phyloP scores from a whole-genome alignment of 2,329 filamentous ascomycete genomes.

The Phoma sp. region DNA sequence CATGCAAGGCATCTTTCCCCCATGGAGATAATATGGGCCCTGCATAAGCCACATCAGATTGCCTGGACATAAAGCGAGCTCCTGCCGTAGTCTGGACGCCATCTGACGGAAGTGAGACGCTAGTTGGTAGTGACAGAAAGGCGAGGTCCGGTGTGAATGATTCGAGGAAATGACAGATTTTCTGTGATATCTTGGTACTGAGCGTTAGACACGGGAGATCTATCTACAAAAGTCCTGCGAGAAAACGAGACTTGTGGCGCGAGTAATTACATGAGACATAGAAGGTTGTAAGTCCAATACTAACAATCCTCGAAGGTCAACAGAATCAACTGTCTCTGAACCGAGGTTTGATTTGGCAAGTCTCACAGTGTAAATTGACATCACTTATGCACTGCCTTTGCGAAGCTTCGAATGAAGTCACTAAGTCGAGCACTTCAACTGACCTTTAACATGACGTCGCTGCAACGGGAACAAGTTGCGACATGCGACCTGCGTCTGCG shows the following conservation, averaged over 20 bases:
- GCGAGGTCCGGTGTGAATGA: constrained; percentile 7
- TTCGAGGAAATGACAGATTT: background rate
- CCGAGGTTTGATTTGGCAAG: too few relatives aligned
- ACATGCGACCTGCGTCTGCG: background rate
- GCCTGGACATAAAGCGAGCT: background rate
- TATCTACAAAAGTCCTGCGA: background rate
- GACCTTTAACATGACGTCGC: constrained; percentile 10
- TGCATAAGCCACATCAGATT: constrained; percentile 3
- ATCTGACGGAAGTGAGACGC: constrained; percentile 3
- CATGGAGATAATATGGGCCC: constrained; percentile 8
- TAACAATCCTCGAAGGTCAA: too few relatives aligned
- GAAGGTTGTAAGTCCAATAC: background rate
- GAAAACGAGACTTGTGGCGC: background rate
- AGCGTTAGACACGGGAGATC: constrained; percentile 2
- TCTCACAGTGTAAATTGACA: too few relatives aligned
- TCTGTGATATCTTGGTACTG: background rate
- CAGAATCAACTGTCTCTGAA: too few relatives aligned
- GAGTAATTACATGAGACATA: background rate
- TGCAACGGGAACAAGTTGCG: background rate
- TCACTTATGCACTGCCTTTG: too few relatives aligned
- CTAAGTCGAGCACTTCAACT: too few relatives aligned
- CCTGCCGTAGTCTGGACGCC: constrained; percentile 7
- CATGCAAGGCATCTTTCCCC: constrained; percentile 7
- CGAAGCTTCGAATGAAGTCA: too few relatives aligned
- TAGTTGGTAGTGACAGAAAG: constrained; percentile 6